Evolutionary conservation across 2,329 filamentous ascomycete species (phyloP).

Genomic region (Fusarium nisikadoi): DNA sequence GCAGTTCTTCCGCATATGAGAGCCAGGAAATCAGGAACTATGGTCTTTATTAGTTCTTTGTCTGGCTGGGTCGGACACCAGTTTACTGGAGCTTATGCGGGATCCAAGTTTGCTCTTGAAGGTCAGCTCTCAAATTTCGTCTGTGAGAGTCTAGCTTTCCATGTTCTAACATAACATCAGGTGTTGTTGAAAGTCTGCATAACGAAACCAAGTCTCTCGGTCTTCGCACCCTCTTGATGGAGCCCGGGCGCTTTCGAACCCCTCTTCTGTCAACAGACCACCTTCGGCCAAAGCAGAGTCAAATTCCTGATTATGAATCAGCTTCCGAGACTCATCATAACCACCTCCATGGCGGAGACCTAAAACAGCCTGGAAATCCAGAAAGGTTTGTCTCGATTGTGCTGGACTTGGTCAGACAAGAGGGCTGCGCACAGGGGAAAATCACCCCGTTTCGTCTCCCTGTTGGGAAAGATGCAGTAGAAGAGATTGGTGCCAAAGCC

Average conservation of each 20-base stretch:
- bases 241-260: constrained; percentile 14
- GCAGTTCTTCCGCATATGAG: constrained; percentile 11
- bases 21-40: background rate
- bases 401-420: constrained; percentile 6
- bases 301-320: constrained; percentile 2
- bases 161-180: background rate
- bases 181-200: constrained; percentile 15
- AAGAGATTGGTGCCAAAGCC: constrained; percentile 37
- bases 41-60: constrained; percentile 12
- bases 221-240: constrained; percentile 9
- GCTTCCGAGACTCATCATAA: background rate
- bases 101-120: constrained; percentile 21
- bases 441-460: constrained; percentile 39
- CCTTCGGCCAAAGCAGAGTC: background rate
- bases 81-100: constrained; percentile 9
- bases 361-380: constrained; percentile 4
- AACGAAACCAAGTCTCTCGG: constrained; percentile 4
- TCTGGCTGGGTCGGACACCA: constrained; percentile 6
- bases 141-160: background rate
- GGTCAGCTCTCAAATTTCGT: background rate
- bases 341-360: background rate
- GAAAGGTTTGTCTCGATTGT: constrained; percentile 1
- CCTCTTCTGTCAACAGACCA: background rate
- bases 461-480: constrained; percentile 47
- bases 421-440: background rate